These are phyloP conservation scores for Hsuehochloa calcarea DNA, from an alignment of 176 grass and related monocot species.

Conservation along the genomic window DNA sequence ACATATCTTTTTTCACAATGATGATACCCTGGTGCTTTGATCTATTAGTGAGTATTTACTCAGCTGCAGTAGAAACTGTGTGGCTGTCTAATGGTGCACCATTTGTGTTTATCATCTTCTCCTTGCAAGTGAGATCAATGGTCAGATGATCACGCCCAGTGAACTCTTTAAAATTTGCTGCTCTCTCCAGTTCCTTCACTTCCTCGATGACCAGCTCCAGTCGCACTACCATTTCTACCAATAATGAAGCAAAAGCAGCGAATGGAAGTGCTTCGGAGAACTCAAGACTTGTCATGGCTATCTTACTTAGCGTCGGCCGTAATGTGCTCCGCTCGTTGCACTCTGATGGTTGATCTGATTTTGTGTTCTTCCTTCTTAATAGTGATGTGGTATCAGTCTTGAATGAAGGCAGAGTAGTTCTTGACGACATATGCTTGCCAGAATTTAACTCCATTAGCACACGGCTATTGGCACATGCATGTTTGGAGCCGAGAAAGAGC, in stretches of 20 bases:
- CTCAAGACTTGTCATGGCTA: constrained; percentile 71
- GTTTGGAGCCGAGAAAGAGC: constrained; percentile 65
- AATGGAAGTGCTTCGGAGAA: constrained; percentile 91
- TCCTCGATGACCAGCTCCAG: constrained; percentile 89
- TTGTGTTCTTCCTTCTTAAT: constrained; percentile 41
- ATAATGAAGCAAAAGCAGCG: constrained; percentile 79
- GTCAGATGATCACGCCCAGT: constrained; percentile 40
- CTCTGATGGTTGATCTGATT: constrained; percentile 26
- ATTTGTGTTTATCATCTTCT: constrained; percentile 37
- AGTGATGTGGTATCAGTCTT: constrained; percentile 58
- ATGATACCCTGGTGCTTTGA: background rate
- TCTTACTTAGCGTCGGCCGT: constrained; percentile 81
- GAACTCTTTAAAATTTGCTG: constrained; percentile 78
- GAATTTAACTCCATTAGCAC: constrained; percentile 40
- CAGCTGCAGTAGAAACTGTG: constrained; percentile 37
- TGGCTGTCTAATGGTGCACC: constrained; percentile 31
- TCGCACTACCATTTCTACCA: constrained; percentile 91
- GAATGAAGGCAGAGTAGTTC: constrained; percentile 47
- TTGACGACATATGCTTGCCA: constrained; percentile 13
- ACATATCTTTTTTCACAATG: background rate
- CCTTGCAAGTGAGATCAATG: constrained; percentile 48
- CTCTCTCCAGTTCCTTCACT: constrained; percentile 64
- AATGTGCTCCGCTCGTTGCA: constrained; percentile 31
- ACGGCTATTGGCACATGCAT: constrained; percentile 25
- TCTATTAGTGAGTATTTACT: constrained; percentile 23